Conservation (phyloP, 2,329 filamentous ascomycete genomes). For the Penicillium sp. region DNA sequence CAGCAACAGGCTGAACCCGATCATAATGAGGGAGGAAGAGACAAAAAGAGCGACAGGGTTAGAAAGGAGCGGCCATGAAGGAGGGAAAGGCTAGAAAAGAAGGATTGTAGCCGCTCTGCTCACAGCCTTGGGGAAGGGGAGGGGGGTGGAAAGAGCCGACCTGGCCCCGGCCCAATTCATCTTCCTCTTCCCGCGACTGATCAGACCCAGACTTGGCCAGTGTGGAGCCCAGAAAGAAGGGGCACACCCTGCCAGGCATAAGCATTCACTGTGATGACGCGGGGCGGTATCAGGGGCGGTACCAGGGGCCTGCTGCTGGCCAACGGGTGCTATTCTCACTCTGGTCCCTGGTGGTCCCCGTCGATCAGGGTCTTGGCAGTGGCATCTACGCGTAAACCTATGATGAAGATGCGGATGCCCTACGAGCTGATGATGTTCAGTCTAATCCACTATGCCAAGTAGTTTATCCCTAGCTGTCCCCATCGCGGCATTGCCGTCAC, state of each 20-base stretch:
- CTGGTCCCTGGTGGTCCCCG: no score
- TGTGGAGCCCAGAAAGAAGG: neutral
- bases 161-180: neutral
- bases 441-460: neutral
- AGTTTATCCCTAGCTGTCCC: neutral
- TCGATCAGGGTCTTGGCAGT: no score
- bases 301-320: no score
- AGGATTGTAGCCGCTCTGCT: neutral
- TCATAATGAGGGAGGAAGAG: slow-evolving; percentile 12
- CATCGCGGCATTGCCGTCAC: neutral
- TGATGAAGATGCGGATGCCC: no score
- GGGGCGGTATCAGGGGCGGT: no score
- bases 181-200: no score
- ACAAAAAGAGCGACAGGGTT: slow-evolving; percentile 18
- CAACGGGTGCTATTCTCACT: no score
- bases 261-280: neutral
- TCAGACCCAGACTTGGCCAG: neutral
- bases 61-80: slow-evolving; percentile 15
- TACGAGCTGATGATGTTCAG: neutral
- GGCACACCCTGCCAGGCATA: neutral
- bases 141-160: neutral
- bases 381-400: neutral
- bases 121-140: neutral
- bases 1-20: slow-evolving; percentile 17
- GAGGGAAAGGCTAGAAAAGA: neutral